Percentiles rank a stretch among this genome's conserved stretches.
These are phyloP conservation scores for Magnaporthiopsis rhizophila DNA, from an alignment of 2,329 filamentous ascomycete genomes.

Conservation along the genomic window DNA sequence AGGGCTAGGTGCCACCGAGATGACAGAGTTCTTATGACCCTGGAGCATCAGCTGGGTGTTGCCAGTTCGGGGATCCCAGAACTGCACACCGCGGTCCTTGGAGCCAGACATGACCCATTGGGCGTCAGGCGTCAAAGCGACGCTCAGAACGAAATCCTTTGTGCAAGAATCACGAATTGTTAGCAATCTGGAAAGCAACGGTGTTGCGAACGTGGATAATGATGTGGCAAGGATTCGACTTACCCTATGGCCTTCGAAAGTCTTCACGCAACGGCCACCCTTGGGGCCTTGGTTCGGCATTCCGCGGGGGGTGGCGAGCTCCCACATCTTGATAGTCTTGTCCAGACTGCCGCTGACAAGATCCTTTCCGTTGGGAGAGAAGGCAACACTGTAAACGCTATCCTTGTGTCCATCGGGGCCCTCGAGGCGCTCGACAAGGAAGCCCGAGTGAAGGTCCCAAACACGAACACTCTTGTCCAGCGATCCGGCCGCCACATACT, in stretches of 20 bases:
- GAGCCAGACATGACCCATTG: constrained; percentile 95
- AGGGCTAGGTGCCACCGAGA: constrained; percentile 91
- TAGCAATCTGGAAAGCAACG: background rate
- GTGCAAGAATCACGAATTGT: background rate
- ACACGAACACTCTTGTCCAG: constrained; percentile 97
- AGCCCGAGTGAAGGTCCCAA: constrained; percentile 84
- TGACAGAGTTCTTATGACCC: constrained; percentile 97
- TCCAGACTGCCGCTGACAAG: constrained; percentile 92
- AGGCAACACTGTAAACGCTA: constrained; percentile 92
- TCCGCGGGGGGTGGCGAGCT: constrained; percentile 67
- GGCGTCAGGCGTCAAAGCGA: constrained; percentile 88
- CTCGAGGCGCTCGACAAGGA: constrained; percentile 84
- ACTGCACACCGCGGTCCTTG: constrained; percentile 95
- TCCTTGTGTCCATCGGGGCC: constrained; percentile 94
- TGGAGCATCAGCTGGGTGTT: constrained; percentile 97
- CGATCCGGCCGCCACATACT: constrained; percentile 88
- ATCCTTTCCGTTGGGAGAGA: constrained; percentile 86
- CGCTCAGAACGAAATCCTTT: constrained; percentile 91
- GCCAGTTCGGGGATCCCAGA: constrained; percentile 94
- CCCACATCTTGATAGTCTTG: constrained; percentile 99
- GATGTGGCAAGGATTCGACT: constrained; percentile 17
- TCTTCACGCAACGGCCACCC: constrained; percentile 89
- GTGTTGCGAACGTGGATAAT: background rate
- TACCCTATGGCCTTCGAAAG: constrained; percentile 93
- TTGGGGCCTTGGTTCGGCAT: constrained; percentile 61